These are phyloP conservation scores for Camellia oleifera DNA, from an alignment of 179 eudicot genomes.

Conservation along the genomic window DNA sequence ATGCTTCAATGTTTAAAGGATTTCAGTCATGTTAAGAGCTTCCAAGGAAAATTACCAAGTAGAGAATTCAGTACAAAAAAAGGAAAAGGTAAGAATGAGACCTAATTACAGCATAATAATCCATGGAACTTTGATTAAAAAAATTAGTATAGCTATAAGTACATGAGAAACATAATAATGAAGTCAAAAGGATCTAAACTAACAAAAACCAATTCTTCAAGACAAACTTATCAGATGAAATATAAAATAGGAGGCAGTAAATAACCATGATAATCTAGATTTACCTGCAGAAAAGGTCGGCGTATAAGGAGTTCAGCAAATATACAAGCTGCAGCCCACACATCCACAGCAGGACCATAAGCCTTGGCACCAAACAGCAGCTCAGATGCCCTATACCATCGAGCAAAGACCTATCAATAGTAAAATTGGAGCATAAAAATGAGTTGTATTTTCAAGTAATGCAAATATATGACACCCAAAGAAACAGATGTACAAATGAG, in stretches of 20 bases:
- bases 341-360: conserved; percentile 95
- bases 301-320: conserved; percentile 92
- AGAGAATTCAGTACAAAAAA: no score
- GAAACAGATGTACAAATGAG: background rate
- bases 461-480: conserved; percentile 1
- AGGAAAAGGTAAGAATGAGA: background rate
- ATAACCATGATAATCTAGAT: background rate
- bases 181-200: background rate
- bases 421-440: conserved; percentile 7
- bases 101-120: background rate
- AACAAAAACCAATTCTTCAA: background rate
- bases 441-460: background rate
- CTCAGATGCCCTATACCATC: conserved; percentile 99
- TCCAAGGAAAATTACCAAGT: no score
- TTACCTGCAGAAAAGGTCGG: conserved; percentile 86
- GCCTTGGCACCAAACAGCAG: conserved; percentile 92
- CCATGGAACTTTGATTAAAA: no score
- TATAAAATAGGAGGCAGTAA: background rate
- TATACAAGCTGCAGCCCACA: conserved; percentile 98
- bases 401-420: conserved; percentile 78
- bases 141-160: no score
- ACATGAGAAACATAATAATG: no score
- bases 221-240: background rate
- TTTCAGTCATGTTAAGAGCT: no score
- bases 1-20: background rate